phyloP scores from a whole-genome alignment of 2,329 filamentous ascomycete species.

The Macrophomina tecta region DNA sequence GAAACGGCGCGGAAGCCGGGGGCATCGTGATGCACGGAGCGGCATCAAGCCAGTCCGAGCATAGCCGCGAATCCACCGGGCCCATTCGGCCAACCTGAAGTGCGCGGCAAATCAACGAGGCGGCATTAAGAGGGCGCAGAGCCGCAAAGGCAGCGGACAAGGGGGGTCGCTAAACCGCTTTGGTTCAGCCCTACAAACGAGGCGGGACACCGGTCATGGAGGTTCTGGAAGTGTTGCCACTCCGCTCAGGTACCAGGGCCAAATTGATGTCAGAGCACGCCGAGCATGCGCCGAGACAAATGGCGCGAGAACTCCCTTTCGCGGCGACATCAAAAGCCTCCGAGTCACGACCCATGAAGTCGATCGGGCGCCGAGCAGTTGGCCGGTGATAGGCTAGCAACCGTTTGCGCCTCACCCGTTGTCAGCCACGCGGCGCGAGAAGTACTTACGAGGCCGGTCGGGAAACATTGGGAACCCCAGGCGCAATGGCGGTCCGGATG shows the following conservation, averaged over 20 bases:
- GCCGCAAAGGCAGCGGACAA: slow-evolving; percentile 1
- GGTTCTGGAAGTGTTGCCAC: slow-evolving; percentile 15
- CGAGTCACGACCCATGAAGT: slow-evolving; percentile 9
- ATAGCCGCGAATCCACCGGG: slow-evolving; percentile 11
- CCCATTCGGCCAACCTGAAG: neutral
- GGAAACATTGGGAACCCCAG: too few species aligned
- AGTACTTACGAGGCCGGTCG: too few species aligned
- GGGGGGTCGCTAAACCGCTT: neutral
- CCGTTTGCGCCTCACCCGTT: slow-evolving; percentile 16
- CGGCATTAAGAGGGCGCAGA: neutral
- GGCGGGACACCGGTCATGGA: neutral
- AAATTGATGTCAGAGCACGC: neutral
- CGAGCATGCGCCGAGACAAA: slow-evolving; percentile 19
- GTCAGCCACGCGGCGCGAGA: neutral
- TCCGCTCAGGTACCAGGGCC: neutral
- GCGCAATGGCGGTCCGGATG: too few species aligned
- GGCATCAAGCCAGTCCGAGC: neutral
- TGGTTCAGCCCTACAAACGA: slow-evolving; percentile 15
- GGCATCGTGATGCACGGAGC: neutral
- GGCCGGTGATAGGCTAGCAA: slow-evolving; percentile 3
- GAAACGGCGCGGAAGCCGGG: neutral
- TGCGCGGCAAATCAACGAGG: slow-evolving; percentile 3
- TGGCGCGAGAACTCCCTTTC: neutral
- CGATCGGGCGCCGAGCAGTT: neutral
- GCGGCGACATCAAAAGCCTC: slow-evolving; percentile 1